These are phyloP conservation scores for Tetrapisispora fleetii DNA, from an alignment of 805 yeast genomes.

Conservation along the genomic window DNA sequence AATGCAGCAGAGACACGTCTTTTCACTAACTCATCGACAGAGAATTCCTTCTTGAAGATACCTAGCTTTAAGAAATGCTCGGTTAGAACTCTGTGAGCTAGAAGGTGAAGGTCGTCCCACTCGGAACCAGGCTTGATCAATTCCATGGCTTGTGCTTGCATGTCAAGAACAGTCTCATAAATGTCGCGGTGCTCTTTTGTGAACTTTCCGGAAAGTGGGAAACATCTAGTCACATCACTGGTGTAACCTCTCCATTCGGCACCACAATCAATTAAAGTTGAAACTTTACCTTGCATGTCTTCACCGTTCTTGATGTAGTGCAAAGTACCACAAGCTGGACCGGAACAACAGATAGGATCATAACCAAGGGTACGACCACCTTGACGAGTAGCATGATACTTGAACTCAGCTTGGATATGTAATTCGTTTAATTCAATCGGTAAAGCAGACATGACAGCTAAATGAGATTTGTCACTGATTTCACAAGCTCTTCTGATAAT, in stretches of 20 bases:
- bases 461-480: slow-evolving; percentile 80
- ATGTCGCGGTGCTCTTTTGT: slow-evolving; percentile 76
- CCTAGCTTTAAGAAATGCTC: slow-evolving; percentile 65
- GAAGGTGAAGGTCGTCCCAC: slow-evolving; percentile 80
- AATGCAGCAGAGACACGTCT: slow-evolving; percentile 68
- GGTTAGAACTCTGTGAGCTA: slow-evolving; percentile 71
- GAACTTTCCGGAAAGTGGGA: slow-evolving; percentile 88
- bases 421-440: slow-evolving; percentile 83
- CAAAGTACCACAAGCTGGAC: slow-evolving; percentile 81
- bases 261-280: slow-evolving; percentile 88
- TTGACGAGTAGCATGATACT: slow-evolving; percentile 87
- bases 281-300: slow-evolving; percentile 43
- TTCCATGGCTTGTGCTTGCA: slow-evolving; percentile 71
- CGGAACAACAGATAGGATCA: slow-evolving; percentile 94
- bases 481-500: slow-evolving; percentile 71
- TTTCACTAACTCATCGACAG: slow-evolving; percentile 56
- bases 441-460: slow-evolving; percentile 85
- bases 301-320: slow-evolving; percentile 84
- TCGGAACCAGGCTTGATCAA: slow-evolving; percentile 66
- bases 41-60: slow-evolving; percentile 49
- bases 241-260: slow-evolving; percentile 95
- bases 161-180: slow-evolving; percentile 67
- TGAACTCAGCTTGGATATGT: slow-evolving; percentile 91
- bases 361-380: slow-evolving; percentile 85
- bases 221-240: slow-evolving; percentile 88